Evolutionary conservation across 345 rosid genomes (phyloP).

Genomic region (Cardamine chenopodiifolia): DNA sequence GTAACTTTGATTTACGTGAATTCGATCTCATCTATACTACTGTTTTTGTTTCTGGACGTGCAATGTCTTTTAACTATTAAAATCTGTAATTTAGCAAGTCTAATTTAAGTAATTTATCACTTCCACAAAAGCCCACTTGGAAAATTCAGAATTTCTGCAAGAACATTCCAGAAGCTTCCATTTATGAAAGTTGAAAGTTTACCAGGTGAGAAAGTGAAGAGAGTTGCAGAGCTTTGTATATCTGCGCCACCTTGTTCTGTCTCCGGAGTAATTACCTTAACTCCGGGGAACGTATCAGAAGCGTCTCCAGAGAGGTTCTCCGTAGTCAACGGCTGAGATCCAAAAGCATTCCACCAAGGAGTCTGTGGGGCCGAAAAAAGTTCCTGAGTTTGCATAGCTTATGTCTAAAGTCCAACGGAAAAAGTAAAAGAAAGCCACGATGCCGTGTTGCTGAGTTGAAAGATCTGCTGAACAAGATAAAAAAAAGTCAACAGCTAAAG

Average conservation of each 20-base stretch:
- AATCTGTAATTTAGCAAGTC: no score
- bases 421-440: background rate
- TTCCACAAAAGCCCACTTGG: no score
- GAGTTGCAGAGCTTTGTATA: conserved; percentile 50
- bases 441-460: background rate
- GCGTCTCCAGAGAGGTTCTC: conserved; percentile 49
- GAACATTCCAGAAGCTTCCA: no score
- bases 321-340: conserved; percentile 54
- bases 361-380: conserved; percentile 51
- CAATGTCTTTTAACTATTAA: no score
- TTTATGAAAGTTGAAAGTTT: conserved; percentile 5
- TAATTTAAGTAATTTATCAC: no score
- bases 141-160: no score
- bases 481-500: conserved; percentile 11
- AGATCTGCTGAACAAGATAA: conserved; percentile 33
- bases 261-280: conserved; percentile 46
- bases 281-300: conserved; percentile 51
- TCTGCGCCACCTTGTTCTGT: conserved; percentile 45
- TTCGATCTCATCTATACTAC: no score
- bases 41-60: no score
- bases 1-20: no score
- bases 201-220: conserved; percentile 62
- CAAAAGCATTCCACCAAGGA: conserved; percentile 67
- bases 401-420: conserved; percentile 15
- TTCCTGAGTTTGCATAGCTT: conserved; percentile 79